Percentiles rank a stretch among this genome's conserved stretches.
Conservation (phyloP, 2,329 filamentous ascomycete species). For the Pseudodiploospora longispora region DNA sequence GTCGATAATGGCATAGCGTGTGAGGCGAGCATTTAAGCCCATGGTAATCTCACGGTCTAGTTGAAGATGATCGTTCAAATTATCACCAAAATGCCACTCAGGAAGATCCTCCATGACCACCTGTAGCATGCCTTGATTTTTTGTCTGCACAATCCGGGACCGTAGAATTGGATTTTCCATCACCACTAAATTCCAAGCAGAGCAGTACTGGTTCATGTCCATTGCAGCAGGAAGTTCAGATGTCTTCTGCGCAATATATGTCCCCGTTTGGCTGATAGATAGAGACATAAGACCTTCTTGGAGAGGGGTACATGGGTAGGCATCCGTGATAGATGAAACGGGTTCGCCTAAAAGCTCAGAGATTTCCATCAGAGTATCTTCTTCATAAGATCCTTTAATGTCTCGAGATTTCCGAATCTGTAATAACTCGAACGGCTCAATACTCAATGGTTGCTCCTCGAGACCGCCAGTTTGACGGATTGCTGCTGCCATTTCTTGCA, state of each 20-base stretch:
- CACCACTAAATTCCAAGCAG: not conserved
- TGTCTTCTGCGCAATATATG: not conserved
- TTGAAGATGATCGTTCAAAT: not conserved
- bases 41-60: not conserved
- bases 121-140: not conserved
- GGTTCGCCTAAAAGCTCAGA: not conserved
- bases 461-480: not conserved
- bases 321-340: not conserved
- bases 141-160: not conserved
- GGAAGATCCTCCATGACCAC: not conserved
- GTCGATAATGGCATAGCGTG: not conserved
- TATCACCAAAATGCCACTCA: not conserved
- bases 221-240: not conserved
- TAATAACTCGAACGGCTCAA: not conserved
- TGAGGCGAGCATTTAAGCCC: not conserved
- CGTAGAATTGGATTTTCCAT: not conserved
- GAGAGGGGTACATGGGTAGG: not conserved
- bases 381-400: not conserved
- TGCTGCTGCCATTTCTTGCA: not conserved
- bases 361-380: not conserved
- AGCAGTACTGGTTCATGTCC: not conserved
- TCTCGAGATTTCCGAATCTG: not conserved
- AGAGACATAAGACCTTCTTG: not conserved
- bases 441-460: not conserved
- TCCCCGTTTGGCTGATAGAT: not conserved